Conservation (phyloP, 2,329 filamentous ascomycete genomes). For the Venturia aucupariae region DNA sequence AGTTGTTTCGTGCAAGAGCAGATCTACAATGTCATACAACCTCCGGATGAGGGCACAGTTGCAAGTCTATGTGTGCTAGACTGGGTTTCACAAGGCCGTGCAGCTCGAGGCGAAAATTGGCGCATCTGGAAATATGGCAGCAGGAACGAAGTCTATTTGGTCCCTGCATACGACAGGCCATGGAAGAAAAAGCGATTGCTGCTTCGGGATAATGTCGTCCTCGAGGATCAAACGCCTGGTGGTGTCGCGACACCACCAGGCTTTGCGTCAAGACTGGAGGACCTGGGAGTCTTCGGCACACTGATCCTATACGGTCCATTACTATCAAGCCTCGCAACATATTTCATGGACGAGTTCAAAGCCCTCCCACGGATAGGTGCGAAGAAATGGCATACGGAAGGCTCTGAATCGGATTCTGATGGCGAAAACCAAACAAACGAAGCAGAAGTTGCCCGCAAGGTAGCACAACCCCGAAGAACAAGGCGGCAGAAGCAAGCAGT, state of each 20-base stretch:
- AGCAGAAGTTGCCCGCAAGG: constrained; percentile 16
- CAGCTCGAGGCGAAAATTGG: constrained; percentile 83
- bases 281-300: constrained; percentile 71
- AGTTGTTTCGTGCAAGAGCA: constrained; percentile 82
- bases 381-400: constrained; percentile 55
- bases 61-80: constrained; percentile 69
- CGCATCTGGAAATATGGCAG: constrained; percentile 69
- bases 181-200: constrained; percentile 48
- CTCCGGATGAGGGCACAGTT: background rate
- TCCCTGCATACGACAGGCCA: constrained; percentile 19
- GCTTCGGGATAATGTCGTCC: constrained; percentile 73
- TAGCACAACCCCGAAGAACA: constrained; percentile 41
- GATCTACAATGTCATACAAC: constrained; percentile 48
- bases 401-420: constrained; percentile 24
- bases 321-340: constrained; percentile 56
- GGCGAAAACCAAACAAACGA: constrained; percentile 27
- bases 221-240: constrained; percentile 37
- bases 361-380: constrained; percentile 72
- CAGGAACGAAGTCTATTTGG: constrained; percentile 75
- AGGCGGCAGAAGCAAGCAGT: constrained; percentile 50
- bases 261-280: constrained; percentile 54
- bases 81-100: constrained; percentile 86
- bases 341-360: constrained; percentile 72
- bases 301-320: constrained; percentile 69
- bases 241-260: constrained; percentile 22